A percentile compares a stretch with the other conserved stretches of the same genome.
Conservation (phyloP, 768 basidiomycete genomes). For the Pleurotus tuoliensis region DNA sequence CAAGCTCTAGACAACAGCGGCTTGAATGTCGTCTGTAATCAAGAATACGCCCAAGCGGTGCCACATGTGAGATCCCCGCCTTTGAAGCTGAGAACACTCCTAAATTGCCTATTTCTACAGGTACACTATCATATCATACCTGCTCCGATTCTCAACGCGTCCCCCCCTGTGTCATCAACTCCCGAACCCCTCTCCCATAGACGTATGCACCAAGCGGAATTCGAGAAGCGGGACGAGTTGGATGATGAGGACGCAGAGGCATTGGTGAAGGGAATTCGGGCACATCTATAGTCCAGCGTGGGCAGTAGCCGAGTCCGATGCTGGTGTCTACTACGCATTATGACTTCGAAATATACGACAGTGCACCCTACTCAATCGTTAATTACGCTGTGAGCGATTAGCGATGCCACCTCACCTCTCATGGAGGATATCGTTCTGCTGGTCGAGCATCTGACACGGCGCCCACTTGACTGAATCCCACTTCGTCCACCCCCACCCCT, state of each 20-base stretch:
- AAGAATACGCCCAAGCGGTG: slow-evolving; percentile 78
- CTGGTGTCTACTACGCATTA: slow-evolving; percentile 18
- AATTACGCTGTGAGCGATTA: background rate
- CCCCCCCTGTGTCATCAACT: slow-evolving; percentile 10
- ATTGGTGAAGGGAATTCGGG: slow-evolving; percentile 42
- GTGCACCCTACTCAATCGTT: background rate
- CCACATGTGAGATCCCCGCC: slow-evolving; percentile 51
- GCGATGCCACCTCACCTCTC: slow-evolving; percentile 35
- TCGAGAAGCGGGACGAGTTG: slow-evolving; percentile 52
- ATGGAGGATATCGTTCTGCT: slow-evolving; percentile 39
- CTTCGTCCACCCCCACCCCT: slow-evolving; percentile 63
- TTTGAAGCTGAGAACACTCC: too few species aligned
- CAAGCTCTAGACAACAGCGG: slow-evolving; percentile 61
- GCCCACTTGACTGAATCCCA: slow-evolving; percentile 53
- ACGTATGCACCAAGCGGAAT: slow-evolving; percentile 62
- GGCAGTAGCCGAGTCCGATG: background rate
- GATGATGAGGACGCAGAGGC: slow-evolving; percentile 52
- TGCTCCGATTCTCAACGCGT: slow-evolving; percentile 45
- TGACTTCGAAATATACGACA: slow-evolving; percentile 42
- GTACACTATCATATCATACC: slow-evolving; percentile 79
- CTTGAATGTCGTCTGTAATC: slow-evolving; percentile 75
- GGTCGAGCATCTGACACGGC: slow-evolving; percentile 35
- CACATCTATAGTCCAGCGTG: slow-evolving; percentile 26
- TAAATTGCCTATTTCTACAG: slow-evolving; percentile 25
- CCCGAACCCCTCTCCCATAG: slow-evolving; percentile 31